A percentile compares a stretch with the other conserved stretches of the same genome.
These are phyloP conservation scores for Wallacemonas sp. DNA, from an alignment of 208 protist species.

Conservation along the genomic window DNA sequence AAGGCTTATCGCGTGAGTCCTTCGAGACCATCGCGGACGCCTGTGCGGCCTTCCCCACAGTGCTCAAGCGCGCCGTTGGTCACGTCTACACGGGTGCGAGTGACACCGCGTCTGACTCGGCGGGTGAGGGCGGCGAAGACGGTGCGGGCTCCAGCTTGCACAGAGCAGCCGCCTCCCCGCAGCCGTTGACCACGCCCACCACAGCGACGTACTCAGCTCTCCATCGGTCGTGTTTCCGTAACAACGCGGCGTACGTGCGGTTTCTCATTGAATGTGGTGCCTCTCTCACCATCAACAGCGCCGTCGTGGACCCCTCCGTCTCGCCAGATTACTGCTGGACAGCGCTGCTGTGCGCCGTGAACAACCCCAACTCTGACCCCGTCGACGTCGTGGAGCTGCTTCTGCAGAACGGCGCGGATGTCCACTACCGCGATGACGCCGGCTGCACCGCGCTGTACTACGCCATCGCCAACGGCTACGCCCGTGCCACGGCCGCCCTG, in stretches of 20 bases:
- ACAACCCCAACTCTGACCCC: conserved; percentile 86
- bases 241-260: conserved; percentile 82
- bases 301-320: conserved; percentile 53
- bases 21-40: conserved; percentile 73
- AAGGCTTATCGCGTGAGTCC: conserved; percentile 62
- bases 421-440: conserved; percentile 67
- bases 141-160: not conserved
- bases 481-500: conserved; percentile 47
- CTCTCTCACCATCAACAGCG: conserved; percentile 73
- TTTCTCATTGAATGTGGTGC: conserved; percentile 76
- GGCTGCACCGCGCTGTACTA: conserved; percentile 87
- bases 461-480: conserved; percentile 89
- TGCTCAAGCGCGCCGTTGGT: conserved; percentile 39
- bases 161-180: not conserved
- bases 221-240: conserved; percentile 87
- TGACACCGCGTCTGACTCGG: not conserved
- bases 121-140: conserved; percentile 20
- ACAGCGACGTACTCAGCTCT: conserved; percentile 40
- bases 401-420: conserved; percentile 68
- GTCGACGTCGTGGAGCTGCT: conserved; percentile 68
- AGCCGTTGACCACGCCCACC: not conserved
- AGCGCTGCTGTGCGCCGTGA: conserved; percentile 85
- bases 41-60: conserved; percentile 60
- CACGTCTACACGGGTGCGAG: not conserved
- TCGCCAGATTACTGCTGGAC: conserved; percentile 75